phyloP scores from a whole-genome alignment of 306 rosid genomes.

The Mimosa pudica region DNA sequence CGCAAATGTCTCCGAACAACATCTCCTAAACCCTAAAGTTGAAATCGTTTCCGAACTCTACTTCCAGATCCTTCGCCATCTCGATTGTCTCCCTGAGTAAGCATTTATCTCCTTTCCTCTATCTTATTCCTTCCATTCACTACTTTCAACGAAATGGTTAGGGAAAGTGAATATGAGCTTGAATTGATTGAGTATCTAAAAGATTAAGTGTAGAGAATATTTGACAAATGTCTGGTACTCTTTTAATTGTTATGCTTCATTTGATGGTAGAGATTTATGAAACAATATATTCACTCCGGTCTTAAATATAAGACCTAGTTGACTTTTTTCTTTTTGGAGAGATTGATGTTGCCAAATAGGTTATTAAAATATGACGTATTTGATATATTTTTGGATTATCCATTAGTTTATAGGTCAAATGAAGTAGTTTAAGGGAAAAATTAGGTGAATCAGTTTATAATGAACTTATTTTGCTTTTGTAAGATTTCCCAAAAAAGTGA shows the following conservation, averaged over 20 bases:
- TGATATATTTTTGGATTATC: too few species aligned
- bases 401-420: too few species aligned
- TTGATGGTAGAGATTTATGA: neutral
- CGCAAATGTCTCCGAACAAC: constrained; percentile 57
- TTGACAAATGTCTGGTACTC: neutral
- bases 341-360: too few species aligned
- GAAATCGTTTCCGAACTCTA: constrained; percentile 62
- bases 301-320: too few species aligned
- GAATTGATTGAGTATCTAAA: neutral
- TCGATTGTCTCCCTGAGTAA: constrained; percentile 59
- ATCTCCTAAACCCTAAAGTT: constrained; percentile 52
- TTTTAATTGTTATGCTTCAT: neutral
- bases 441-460: too few species aligned
- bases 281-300: neutral
- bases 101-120: too few species aligned
- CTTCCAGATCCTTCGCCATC: constrained; percentile 54
- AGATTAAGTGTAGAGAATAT: neutral
- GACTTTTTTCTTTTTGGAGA: too few species aligned
- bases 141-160: neutral
- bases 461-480: too few species aligned
- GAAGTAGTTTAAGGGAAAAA: too few species aligned
- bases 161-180: neutral
- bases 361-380: too few species aligned
- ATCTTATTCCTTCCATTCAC: neutral
- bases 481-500: too few species aligned